A percentile compares a stretch with the other conserved stretches of the same genome.
Evolutionary conservation across 2,329 filamentous ascomycete species (phyloP).

Genomic region (Alternaria triticimaculans): DNA sequence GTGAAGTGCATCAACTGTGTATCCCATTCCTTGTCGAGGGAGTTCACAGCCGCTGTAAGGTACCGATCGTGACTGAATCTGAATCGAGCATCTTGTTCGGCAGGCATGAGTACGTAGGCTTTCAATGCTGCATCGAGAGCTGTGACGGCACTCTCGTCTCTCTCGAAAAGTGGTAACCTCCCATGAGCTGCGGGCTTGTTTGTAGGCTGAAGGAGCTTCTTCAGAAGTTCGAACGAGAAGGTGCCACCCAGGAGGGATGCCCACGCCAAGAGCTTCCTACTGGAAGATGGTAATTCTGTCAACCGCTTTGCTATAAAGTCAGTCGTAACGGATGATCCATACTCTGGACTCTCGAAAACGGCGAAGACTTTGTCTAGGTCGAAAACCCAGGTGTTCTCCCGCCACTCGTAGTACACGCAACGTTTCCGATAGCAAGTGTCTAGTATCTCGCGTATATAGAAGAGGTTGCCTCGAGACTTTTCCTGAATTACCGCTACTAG

Average conservation of each 20-base stretch:
- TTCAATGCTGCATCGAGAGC: slow-evolving; percentile 84
- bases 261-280: slow-evolving; percentile 85
- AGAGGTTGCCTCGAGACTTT: slow-evolving; percentile 86
- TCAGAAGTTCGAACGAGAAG: slow-evolving; percentile 84
- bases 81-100: slow-evolving; percentile 85
- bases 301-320: slow-evolving; percentile 82
- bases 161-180: slow-evolving; percentile 58
- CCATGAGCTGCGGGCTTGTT: slow-evolving; percentile 54
- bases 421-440: slow-evolving; percentile 84
- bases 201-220: slow-evolving; percentile 76
- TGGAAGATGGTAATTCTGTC: slow-evolving; percentile 73
- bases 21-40: slow-evolving; percentile 66
- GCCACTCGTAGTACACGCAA: slow-evolving; percentile 91
- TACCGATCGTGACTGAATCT: slow-evolving; percentile 88
- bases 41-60: slow-evolving; percentile 69
- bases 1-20: slow-evolving; percentile 78
- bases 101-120: slow-evolving; percentile 79
- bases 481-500: slow-evolving; percentile 86
- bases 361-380: slow-evolving; percentile 86
- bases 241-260: slow-evolving; percentile 80
- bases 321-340: slow-evolving; percentile 80
- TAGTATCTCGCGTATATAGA: slow-evolving; percentile 90
- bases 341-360: slow-evolving; percentile 79
- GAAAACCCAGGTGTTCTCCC: slow-evolving; percentile 77
- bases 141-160: slow-evolving; percentile 72